Evolutionary conservation across 2,329 filamentous ascomycete genomes (phyloP), one percentile per base, ranked within the genome.

Genomic region (Scedosporium aurantiacum): DNA sequence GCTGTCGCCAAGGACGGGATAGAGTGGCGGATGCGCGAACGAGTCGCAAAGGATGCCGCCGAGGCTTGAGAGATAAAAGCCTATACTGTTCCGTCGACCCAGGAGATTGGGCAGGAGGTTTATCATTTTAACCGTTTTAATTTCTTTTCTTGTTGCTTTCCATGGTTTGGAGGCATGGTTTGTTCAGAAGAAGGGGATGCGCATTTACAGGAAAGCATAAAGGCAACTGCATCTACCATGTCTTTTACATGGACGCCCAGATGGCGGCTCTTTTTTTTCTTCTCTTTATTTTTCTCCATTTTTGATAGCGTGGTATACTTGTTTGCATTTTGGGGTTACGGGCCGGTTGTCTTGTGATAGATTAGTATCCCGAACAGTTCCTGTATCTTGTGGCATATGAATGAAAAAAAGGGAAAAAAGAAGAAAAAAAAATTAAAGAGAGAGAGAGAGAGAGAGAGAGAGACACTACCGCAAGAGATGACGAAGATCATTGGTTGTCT

Each of bases 1-100:
- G 69, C 67, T 23, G 37, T 58, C 43, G 60, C 55, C 5, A 57
- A 57, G 43, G 60, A 61, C 12, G 60, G 60, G 2, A 50, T 61
- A 37, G 59, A 61, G 52, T 61, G 50, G 59, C 59, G 59, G 16
- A 61, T 61, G 59, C 54, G 59, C 32, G 59, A 56, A 37, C 56
- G 59, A 41, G 21, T 14, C 14, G 40, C 18, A 37, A 32, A 45
- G 37, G 40, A 41, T 21, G 57, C 40, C 5, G 32, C 21, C 14
- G 58, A 55, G 27, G 43, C 41, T 14, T 54, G 8, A 47, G 43
- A 14, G 18, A n/a, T 6, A 41, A 41, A 14, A n/a, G n/a, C n/a
- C n/a, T n/a, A n/a, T n/a, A n/a, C n/a, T n/a, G 6, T 41, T 41
- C 37, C 14, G 6, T 41, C 37, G n/a, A 4, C 32, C 32, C 10